Evolutionary conservation across 2,329 filamentous ascomycete species (phyloP), one percentile per base, ranked within the genome.

Genomic region (Calonectria crousiana): DNA sequence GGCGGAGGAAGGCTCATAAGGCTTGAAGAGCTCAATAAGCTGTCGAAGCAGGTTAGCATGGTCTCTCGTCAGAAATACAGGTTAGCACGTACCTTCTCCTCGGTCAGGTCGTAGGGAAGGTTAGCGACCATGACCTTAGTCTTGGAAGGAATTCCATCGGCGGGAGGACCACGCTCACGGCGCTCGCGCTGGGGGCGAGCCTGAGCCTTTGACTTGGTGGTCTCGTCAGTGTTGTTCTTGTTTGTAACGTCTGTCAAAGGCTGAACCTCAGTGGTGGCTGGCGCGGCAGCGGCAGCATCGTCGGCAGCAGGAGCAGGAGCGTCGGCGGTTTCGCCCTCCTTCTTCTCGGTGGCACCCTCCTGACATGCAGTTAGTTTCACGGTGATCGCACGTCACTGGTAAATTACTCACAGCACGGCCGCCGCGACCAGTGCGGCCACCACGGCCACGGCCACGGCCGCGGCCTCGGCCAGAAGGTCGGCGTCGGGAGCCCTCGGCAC

Each of bases 51-150:
- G 51, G 80, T 83, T 70, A 84, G 81, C 41, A 68, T 8, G 28
- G n/a, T 9, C 41, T 4, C 41, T 49, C 26, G 14, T 28, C n/a
- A 67, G 6, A 28, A 36, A n/a, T n/a, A 20, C 16, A 58, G 9
- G 36, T 38, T 9, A 36, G 16, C 90, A 79, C 76, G 71, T 88
- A 98, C 96, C 93, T 96, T 97, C 84, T 98, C 96, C 90, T 99
- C 97, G 82, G 94, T 96, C 86, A 98, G 92, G 89, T 99, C 96
- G 85, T 99, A 99, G 68, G 97, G 97, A 77, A 99, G 92, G 90
- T 99, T 99, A 84, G 97, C 97, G 83, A 99, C 97, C 97, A 99
- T 99, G 88, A 99, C 95, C 94, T 99, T 99, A 87, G 95, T 98
- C 93, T 98, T 98, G 87, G 96, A 98, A 79, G 97, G 94, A 83